Percentiles rank a stretch among this genome's conserved stretches.
Evolutionary conservation across 805 yeast species (phyloP).

Genomic region (Tetrapisispora namnaoensis): DNA sequence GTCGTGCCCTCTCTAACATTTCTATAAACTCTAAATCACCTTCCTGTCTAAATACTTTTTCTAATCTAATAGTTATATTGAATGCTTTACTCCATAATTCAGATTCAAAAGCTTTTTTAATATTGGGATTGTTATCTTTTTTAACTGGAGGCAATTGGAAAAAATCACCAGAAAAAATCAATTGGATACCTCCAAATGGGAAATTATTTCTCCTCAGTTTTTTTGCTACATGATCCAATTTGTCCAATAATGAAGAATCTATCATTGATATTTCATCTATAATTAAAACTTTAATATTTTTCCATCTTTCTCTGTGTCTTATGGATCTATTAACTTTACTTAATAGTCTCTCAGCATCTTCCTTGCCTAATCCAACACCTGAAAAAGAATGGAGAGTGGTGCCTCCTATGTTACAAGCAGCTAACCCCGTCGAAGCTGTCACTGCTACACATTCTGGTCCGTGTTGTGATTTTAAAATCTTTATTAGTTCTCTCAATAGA

Average conservation of each 20-base stretch:
- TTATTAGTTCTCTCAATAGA: conserved; percentile 53
- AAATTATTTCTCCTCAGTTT: conserved; percentile 33
- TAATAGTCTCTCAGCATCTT: conserved; percentile 35
- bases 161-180: conserved; percentile 72
- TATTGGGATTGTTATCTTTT: conserved; percentile 21
- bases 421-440: conserved; percentile 79
- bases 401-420: conserved; percentile 77
- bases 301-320: conserved; percentile 48
- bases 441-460: conserved; percentile 50
- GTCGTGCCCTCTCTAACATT: conserved; percentile 67
- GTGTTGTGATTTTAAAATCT: conserved; percentile 37
- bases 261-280: conserved; percentile 79
- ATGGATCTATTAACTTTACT: conserved; percentile 45
- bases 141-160: conserved; percentile 65
- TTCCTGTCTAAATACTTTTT: conserved; percentile 65
- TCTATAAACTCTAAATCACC: conserved; percentile 60
- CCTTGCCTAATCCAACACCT: conserved; percentile 67
- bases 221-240: conserved; percentile 51
- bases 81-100: conserved; percentile 52
- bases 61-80: conserved; percentile 45
- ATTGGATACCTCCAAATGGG: conserved; percentile 78
- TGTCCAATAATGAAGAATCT: conserved; percentile 56
- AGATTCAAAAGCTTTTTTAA: conserved; percentile 55
- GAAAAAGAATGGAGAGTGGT: conserved; percentile 66
- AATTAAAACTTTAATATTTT: conserved; percentile 44